These are phyloP conservation scores for Plantago rigida DNA, from an alignment of 305 asterid genomes.

Conservation along the genomic window DNA sequence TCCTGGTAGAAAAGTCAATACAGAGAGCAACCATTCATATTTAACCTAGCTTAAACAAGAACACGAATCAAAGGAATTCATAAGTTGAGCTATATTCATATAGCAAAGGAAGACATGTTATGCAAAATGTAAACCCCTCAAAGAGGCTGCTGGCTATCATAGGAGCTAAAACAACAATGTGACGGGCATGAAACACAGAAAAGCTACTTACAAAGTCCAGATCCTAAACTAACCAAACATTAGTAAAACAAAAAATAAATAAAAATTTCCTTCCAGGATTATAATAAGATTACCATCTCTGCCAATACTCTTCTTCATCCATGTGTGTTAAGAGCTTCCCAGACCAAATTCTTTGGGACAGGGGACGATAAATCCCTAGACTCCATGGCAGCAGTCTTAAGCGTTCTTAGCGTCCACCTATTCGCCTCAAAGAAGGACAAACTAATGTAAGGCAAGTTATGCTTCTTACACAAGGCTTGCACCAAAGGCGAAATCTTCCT, in stretches of 20 bases:
- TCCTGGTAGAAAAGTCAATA: too few species aligned
- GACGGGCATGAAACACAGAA: not conserved
- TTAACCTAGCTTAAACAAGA: too few species aligned
- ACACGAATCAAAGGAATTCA: not conserved
- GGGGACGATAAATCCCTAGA: slow-evolving; percentile 41
- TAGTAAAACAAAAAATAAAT: slow-evolving; percentile 21
- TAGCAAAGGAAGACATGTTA: not conserved
- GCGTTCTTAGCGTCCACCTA: slow-evolving; percentile 35
- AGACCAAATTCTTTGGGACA: slow-evolving; percentile 43
- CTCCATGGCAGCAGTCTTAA: slow-evolving; percentile 45
- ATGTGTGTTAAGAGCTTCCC: slow-evolving; percentile 65
- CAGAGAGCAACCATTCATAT: too few species aligned
- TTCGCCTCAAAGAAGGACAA: slow-evolving; percentile 52
- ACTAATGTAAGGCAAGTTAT: slow-evolving; percentile 46
- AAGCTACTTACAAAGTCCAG: not conserved
- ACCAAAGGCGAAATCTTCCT: slow-evolving; percentile 58
- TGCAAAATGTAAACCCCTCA: not conserved
- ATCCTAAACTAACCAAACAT: not conserved
- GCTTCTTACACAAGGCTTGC: slow-evolving; percentile 58
- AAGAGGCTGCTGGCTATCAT: not conserved
- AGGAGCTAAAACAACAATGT: slow-evolving; percentile 5
- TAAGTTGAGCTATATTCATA: slow-evolving; percentile 3
- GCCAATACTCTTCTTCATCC: slow-evolving; percentile 29
- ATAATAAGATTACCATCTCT: slow-evolving; percentile 7
- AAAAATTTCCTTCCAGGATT: not conserved